Base-by-base conservation (phyloP, 306 rosid genomes). In the Cercis canadensis region DNA sequence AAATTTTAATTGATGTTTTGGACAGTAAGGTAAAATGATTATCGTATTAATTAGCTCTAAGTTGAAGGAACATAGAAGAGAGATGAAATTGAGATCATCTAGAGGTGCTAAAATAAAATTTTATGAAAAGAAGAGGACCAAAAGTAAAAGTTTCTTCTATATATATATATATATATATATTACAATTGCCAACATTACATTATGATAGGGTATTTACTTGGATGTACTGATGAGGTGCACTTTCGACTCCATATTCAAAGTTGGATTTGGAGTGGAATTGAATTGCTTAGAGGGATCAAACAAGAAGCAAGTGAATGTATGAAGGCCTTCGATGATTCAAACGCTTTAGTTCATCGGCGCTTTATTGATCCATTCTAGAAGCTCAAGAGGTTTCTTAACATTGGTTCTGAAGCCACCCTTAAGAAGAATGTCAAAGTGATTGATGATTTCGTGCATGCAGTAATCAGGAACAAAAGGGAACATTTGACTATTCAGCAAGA, bases 241-340 rank as follows among this genome's bases (percentile, higher is more conserved):
- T 21, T 67, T 92, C 79, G 93, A 92, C 45, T 89, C 97, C 15
- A 92, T 89, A 74, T 85, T 89, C 90, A 82, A 89, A 80, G 97
- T 92, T 65, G 96, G 93, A 53, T 92, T 92, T 70, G 97, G 97
- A 62, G 83, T 86, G 16, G 93, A 92, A 16, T 62, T 89, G 78
- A 84, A 89, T 59, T 89, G 92, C 85, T 61, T 87, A 59, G 96
- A 83, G 62, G 87, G 85, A 18, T 77, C 90, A 74, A 87, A 69
- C 64, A 84, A 74, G 82, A 82, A 32, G 90, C 86, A 53, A 67
- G 0, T 41, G 86, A 67, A 7, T 92, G 88, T 73, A 83, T 85
- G 88, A 83, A 83, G 45, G 96, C 91, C 29, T 89, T 92, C 53
- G 97, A 92, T 73, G 92, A 92, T 4, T 82, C 97, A 7, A 85